Evolutionary conservation across 2,329 filamentous ascomycete genomes (phyloP).

Genomic region (Botrytis paeoniae): DNA sequence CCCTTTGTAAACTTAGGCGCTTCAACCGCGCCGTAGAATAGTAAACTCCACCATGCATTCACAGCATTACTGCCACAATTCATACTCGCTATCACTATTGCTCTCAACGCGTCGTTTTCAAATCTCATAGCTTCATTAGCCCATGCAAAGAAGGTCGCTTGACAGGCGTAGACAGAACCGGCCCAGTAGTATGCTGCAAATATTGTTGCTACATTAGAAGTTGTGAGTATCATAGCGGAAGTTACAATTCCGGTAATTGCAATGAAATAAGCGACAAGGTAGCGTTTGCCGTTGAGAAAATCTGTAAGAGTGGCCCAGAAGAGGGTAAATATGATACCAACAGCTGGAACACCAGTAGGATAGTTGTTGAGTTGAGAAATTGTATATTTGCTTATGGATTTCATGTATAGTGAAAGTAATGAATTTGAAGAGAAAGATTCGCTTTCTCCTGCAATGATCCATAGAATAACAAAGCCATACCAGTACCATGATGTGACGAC

Average conservation of each 20-base stretch:
- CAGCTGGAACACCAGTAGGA: slow-evolving; percentile 51
- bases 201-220: slow-evolving; percentile 44
- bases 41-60: slow-evolving; percentile 70
- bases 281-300: slow-evolving; percentile 59
- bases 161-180: slow-evolving; percentile 67
- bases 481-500: slow-evolving; percentile 60
- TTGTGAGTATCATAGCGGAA: slow-evolving; percentile 55
- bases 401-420: slow-evolving; percentile 51
- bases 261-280: slow-evolving; percentile 66
- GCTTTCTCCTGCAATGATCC: slow-evolving; percentile 68
- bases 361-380: slow-evolving; percentile 52
- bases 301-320: slow-evolving; percentile 70
- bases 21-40: slow-evolving; percentile 66
- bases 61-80: slow-evolving; percentile 66
- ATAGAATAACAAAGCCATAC: slow-evolving; percentile 64
- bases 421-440: slow-evolving; percentile 68
- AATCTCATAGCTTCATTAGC: slow-evolving; percentile 65
- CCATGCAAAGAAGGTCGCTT: slow-evolving; percentile 74
- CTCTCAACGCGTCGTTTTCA: slow-evolving; percentile 59
- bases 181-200: slow-evolving; percentile 72
- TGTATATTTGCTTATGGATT: slow-evolving; percentile 45
- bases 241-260: slow-evolving; percentile 62
- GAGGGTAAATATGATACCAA: slow-evolving; percentile 53
- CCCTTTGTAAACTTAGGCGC: slow-evolving; percentile 56
- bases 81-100: slow-evolving; percentile 69